Conservation (phyloP, 2,329 filamentous ascomycete species). For the Aspergillus luchuensis region DNA sequence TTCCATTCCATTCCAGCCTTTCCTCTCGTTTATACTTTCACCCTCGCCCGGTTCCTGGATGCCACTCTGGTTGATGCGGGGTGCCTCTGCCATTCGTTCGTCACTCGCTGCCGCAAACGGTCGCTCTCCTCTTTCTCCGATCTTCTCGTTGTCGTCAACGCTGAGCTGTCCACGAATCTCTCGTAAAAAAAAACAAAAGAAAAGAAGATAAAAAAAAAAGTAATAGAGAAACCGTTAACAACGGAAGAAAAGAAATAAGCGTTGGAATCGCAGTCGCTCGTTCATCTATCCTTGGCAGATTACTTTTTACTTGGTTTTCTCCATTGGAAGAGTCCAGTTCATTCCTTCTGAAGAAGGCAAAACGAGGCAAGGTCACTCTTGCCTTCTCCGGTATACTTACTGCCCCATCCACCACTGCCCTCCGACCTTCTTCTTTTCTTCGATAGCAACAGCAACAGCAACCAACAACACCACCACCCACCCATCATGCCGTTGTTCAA, state of each 20-base stretch:
- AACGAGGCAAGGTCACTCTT: conserved; percentile 11
- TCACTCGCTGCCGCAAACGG: conserved; percentile 38
- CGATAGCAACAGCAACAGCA: background rate
- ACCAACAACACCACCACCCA: background rate
- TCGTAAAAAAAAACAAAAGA: background rate
- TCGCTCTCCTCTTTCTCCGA: conserved; percentile 28
- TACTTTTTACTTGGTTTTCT: background rate
- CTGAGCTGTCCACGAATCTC: background rate
- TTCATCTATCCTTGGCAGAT: conserved; percentile 2
- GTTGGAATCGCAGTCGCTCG: background rate
- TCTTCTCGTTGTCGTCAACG: conserved; percentile 2
- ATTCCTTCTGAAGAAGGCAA: conserved; percentile 3
- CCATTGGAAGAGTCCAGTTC: background rate
- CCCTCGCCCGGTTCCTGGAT: conserved; percentile 8
- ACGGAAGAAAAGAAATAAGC: background rate
- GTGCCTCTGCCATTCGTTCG: conserved; percentile 22
- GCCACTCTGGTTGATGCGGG: conserved; percentile 18
- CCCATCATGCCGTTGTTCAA: conserved; percentile 65
- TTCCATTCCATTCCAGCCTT: background rate
- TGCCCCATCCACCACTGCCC: background rate
- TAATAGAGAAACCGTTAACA: background rate
- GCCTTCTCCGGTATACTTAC: conserved; percentile 13
- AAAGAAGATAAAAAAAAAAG: background rate
- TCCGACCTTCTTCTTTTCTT: background rate
- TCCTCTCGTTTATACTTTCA: conserved; percentile 13